A percentile compares a stretch with the other conserved stretches of the same genome.
Evolutionary conservation across 1,284 basidiomycete genomes (phyloP).

Genomic region (Apiotrichum porosum): DNA sequence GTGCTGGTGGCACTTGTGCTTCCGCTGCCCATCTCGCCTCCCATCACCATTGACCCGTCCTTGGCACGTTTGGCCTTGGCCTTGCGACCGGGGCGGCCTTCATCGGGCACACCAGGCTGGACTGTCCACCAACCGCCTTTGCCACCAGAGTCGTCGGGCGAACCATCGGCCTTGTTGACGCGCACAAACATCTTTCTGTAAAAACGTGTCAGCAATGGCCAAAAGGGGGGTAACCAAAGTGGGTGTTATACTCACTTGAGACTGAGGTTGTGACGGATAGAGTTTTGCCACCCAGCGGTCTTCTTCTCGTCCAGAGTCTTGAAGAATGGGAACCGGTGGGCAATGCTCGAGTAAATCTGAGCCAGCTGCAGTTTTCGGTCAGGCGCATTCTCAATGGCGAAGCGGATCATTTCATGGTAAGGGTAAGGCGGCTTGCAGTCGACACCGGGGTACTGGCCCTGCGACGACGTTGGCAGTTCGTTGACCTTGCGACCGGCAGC

Average conservation of each 20-base stretch:
- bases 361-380: slow-evolving; percentile 44
- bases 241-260: slow-evolving; percentile 37
- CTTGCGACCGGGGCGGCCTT: slow-evolving; percentile 46
- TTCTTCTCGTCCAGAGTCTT: slow-evolving; percentile 47
- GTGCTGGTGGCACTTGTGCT: slow-evolving; percentile 1
- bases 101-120: slow-evolving; percentile 44
- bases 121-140: slow-evolving; percentile 51
- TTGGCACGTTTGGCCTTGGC: slow-evolving; percentile 31
- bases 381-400: slow-evolving; percentile 45
- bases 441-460: slow-evolving; percentile 37
- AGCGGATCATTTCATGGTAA: slow-evolving; percentile 47
- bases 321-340: slow-evolving; percentile 48
- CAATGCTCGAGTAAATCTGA: slow-evolving; percentile 46
- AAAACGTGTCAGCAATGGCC: slow-evolving; percentile 1
- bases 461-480: slow-evolving; percentile 34
- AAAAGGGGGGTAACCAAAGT: no score
- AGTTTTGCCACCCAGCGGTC: slow-evolving; percentile 48
- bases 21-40: background rate
- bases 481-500: slow-evolving; percentile 31
- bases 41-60: background rate
- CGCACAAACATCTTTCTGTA: slow-evolving; percentile 50
- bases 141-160: slow-evolving; percentile 40
- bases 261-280: slow-evolving; percentile 47
- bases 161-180: slow-evolving; percentile 44
- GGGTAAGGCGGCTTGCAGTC: slow-evolving; percentile 48